Conservation (phyloP, 495 filamentous ascomycete species). For the Sphaerosporella brunnea region DNA sequence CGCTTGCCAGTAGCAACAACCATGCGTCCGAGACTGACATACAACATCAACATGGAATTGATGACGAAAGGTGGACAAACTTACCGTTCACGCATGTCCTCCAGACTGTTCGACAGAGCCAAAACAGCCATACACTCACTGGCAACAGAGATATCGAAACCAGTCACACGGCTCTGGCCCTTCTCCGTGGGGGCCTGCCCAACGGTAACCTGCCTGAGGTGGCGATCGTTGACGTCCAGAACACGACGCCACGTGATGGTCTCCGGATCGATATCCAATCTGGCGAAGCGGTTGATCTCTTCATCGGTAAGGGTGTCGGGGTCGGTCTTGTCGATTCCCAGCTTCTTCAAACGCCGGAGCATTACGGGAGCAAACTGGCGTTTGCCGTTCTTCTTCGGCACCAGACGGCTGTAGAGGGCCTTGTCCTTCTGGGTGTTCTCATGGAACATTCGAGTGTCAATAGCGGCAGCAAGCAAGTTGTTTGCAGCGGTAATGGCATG, state of each 20-base stretch:
- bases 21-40: conserved; percentile 58
- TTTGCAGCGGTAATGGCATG: conserved; percentile 95
- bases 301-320: conserved; percentile 78
- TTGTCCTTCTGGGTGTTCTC: conserved; percentile 86
- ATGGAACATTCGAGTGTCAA: conserved; percentile 97
- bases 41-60: background rate
- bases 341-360: conserved; percentile 79
- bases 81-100: conserved; percentile 73
- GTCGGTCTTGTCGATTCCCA: conserved; percentile 88
- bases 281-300: conserved; percentile 70
- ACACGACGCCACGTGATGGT: conserved; percentile 96
- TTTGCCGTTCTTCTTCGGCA: conserved; percentile 78
- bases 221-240: conserved; percentile 89
- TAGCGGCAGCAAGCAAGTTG: conserved; percentile 90
- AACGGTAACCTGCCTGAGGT: conserved; percentile 72
- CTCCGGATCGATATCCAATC: conserved; percentile 86
- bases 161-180: conserved; percentile 63
- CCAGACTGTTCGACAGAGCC: conserved; percentile 70
- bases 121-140: conserved; percentile 98
- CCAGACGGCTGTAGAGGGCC: conserved; percentile 70
- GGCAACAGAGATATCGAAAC: conserved; percentile 94
- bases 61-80: conserved; percentile 1
- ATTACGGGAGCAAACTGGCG: conserved; percentile 72
- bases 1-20: conserved; percentile 73
- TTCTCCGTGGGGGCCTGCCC: conserved; percentile 82